phyloP scores from a whole-genome alignment of 2,329 filamentous ascomycete genomes.

The Fusarium sp. region DNA sequence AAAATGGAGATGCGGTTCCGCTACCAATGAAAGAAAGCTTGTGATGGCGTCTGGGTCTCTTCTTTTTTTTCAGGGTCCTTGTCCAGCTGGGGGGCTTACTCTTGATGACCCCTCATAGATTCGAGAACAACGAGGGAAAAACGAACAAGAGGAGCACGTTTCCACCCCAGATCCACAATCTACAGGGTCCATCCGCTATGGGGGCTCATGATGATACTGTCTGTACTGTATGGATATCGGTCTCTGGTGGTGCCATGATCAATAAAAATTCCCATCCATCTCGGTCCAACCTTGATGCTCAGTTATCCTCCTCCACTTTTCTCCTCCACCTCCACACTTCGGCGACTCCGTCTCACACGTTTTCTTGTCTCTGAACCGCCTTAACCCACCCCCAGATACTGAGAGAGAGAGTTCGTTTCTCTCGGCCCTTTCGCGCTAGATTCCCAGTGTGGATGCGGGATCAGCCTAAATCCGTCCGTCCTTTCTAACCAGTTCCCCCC shows the following conservation, averaged over 20 bases:
- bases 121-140: conserved; percentile 1
- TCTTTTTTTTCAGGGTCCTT: conserved; percentile 18
- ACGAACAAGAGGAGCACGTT: conserved; percentile 8
- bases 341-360: conserved; percentile 28
- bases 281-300: conserved; percentile 1
- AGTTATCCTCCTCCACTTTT: conserved; percentile 3
- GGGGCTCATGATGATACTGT: neutral
- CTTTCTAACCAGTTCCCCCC: neutral
- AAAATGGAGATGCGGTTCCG: conserved; percentile 10
- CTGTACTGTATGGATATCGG: neutral
- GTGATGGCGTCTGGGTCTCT: neutral
- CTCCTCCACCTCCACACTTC: conserved; percentile 12
- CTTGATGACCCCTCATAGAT: neutral
- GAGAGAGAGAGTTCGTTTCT: neutral
- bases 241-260: conserved; percentile 12
- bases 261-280: neutral
- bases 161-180: conserved; percentile 33
- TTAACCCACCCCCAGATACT: conserved; percentile 5
- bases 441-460: conserved; percentile 2
- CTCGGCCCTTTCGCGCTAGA: neutral
- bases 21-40: neutral
- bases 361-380: neutral
- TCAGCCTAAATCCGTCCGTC: conserved; percentile 27
- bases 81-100: neutral
- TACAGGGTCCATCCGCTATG: neutral